phyloP scores from a whole-genome alignment of 805 yeast genomes.

The Starmera caribaea region DNA sequence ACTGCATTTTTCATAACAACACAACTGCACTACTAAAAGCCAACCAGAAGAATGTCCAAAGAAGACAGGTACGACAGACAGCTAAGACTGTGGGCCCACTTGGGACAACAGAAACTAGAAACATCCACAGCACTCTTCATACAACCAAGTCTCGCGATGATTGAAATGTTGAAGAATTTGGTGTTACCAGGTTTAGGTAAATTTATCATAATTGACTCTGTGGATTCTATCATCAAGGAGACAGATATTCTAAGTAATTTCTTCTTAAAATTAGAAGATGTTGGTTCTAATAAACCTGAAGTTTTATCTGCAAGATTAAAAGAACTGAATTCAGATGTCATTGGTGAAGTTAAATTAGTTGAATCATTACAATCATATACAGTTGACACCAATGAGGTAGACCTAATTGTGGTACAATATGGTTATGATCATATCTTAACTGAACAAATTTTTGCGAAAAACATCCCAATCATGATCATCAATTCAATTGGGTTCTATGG shows the following conservation, averaged over 20 bases:
- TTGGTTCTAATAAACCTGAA: constrained; percentile 32
- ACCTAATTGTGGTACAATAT: constrained; percentile 36
- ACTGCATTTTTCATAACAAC: too few species aligned
- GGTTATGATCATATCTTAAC: constrained; percentile 4
- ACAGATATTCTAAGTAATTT: constrained; percentile 51
- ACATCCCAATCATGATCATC: constrained; percentile 46
- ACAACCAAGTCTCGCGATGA: constrained; percentile 45
- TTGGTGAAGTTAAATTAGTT: constrained; percentile 22
- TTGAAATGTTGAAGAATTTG: constrained; percentile 70
- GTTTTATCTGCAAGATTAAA: constrained; percentile 31
- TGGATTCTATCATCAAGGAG: constrained; percentile 24
- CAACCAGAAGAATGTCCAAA: constrained; percentile 16
- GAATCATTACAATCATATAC: constrained; percentile 5
- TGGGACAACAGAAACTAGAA: constrained; percentile 61
- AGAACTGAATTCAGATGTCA: constrained; percentile 55
- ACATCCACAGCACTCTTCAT: constrained; percentile 51
- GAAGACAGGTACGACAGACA: constrained; percentile 73
- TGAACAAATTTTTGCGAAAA: constrained; percentile 10
- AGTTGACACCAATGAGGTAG: constrained; percentile 4
- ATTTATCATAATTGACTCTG: constrained; percentile 47
- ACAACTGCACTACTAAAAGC: too few species aligned
- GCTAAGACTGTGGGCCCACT: constrained; percentile 72
- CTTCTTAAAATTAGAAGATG: constrained; percentile 37
- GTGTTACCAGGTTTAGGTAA: constrained; percentile 67
- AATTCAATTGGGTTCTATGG: constrained; percentile 61